A percentile compares a stretch with the other conserved stretches of the same genome.
Evolutionary conservation across 2,329 filamentous ascomycete species (phyloP).

Genomic region (Plenodomus lindquistii): DNA sequence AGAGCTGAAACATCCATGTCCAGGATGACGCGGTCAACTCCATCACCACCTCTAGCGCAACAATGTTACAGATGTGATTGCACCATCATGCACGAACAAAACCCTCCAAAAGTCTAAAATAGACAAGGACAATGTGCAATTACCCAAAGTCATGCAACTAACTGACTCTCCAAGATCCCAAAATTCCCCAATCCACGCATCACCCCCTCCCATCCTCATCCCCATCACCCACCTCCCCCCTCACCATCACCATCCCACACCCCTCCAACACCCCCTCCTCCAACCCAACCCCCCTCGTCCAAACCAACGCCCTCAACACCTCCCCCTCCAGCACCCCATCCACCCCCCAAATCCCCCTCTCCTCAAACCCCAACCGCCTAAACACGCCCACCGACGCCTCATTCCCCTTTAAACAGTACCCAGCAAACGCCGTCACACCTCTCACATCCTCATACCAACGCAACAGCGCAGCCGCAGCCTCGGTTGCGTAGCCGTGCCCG

Average conservation of each 20-base stretch:
- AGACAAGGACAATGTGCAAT: too few species aligned
- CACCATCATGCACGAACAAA: too few species aligned
- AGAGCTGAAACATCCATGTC: too few species aligned
- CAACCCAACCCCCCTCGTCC: conserved; percentile 8
- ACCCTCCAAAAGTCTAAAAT: too few species aligned
- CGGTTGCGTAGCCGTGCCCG: conserved; percentile 26
- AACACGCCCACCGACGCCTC: conserved; percentile 21
- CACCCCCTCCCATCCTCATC: conserved; percentile 16
- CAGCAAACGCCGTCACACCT: conserved; percentile 13
- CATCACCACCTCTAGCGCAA: too few species aligned
- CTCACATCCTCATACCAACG: conserved; percentile 9
- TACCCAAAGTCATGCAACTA: too few species aligned
- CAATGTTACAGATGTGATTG: too few species aligned
- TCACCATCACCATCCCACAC: not conserved
- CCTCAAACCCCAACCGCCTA: conserved; percentile 22
- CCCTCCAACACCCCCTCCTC: conserved; percentile 3
- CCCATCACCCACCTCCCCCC: not conserved
- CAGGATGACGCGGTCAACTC: too few species aligned
- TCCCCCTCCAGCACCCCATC: not conserved
- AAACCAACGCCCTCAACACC: conserved; percentile 8
- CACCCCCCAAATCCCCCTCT: conserved; percentile 10
- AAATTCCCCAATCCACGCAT: conserved; percentile 2
- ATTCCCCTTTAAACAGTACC: conserved; percentile 21
- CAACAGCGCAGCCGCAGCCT: conserved; percentile 18
- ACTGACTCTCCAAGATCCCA: too few species aligned